A percentile compares a stretch with the other conserved stretches of the same genome.
Evolutionary conservation across 148 eudicot genomes (phyloP).

Genomic region (Amaranthus palmeri): DNA sequence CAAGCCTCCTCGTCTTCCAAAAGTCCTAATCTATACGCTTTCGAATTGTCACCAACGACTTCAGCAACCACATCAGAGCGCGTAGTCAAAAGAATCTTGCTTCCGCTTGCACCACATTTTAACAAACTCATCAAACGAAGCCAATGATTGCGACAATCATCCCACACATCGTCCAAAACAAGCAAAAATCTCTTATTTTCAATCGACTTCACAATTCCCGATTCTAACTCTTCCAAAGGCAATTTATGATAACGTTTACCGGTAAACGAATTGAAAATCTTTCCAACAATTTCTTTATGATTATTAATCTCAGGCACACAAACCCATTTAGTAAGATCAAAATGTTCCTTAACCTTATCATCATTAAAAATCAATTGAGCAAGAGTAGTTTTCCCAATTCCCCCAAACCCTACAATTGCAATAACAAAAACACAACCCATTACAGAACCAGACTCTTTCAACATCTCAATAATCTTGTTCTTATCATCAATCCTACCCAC

Average conservation of each 20-base stretch:
- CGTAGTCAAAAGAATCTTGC: conserved; percentile 15
- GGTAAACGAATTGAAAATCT: neutral
- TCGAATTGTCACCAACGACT: neutral
- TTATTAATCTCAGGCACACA: conserved; percentile 10
- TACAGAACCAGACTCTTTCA: neutral
- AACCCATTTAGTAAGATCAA: conserved; percentile 10
- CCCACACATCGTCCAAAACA: conserved; percentile 21
- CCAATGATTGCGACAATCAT: conserved; percentile 5
- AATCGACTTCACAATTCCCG: neutral
- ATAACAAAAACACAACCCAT: conserved; percentile 5
- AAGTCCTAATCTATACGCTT: neutral
- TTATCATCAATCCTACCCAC: conserved; percentile 8
- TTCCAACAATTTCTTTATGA: neutral
- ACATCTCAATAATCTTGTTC: neutral
- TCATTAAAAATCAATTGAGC: conserved; percentile 17
- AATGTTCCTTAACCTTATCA: conserved; percentile 7
- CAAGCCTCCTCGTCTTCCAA: conserved; percentile 4
- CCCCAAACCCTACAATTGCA: conserved; percentile 19
- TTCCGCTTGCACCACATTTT: conserved; percentile 8
- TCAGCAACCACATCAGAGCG: conserved; percentile 4
- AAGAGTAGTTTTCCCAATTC: conserved; percentile 15
- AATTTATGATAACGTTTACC: neutral
- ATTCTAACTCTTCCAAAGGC: neutral
- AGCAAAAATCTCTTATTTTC: conserved; percentile 1
- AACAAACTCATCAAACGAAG: neutral